Evolutionary conservation across 352 stramenopile species (phyloP), one percentile per base, ranked within the genome.

Genomic region (Phytophthora cryptogea): DNA sequence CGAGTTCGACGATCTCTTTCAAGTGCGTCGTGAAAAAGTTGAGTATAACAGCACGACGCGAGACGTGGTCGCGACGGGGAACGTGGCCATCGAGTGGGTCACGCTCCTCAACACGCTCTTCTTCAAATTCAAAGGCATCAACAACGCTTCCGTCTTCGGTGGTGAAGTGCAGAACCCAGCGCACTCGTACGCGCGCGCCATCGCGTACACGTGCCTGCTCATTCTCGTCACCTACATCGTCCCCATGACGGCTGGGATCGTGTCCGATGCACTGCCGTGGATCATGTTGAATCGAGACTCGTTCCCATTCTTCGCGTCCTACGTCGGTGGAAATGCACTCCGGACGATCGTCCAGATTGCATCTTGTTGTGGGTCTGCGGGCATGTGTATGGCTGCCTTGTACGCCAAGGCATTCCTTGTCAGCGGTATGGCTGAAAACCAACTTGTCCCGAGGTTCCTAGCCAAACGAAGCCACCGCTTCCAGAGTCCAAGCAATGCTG

Each of bases 91-190:
- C 53, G 46, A 96, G 4, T 98, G 90, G 91, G 47, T 70, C 9
- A 80, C 80, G 1, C 85, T 94, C 26, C 50, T 98, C 7, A 98
- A 98, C 69, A 97, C 95, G 27, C 70, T 99, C 33, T 98, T 98
- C 73, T 98, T 95, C 93, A 98, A 97, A 71, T 91, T 97, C 41
- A 97, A 98, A 64, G 94, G 89, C 27, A 98, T 97, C 63, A 88
- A 98, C 63, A 89, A 80, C 53, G 86, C 87, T 2, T 96, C 89
- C 0, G 83, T 87, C 5, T 98, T 98, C 60, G 92, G 89, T 4
- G 91, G 82, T 2, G 91, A 99, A 51, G 87, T 98, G 9, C 63
- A 86, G 8, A 89, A 96, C 66, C 92, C 92, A 0, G 83, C 74
- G 2, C 74, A 68, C 9, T 86, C 81, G 2, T 98, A 97, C 66